Percentiles rank a stretch among this genome's conserved stretches.
These are phyloP conservation scores for Kluyveromyces lactis DNA, from an alignment of 805 yeast species.

Conservation along the genomic window DNA sequence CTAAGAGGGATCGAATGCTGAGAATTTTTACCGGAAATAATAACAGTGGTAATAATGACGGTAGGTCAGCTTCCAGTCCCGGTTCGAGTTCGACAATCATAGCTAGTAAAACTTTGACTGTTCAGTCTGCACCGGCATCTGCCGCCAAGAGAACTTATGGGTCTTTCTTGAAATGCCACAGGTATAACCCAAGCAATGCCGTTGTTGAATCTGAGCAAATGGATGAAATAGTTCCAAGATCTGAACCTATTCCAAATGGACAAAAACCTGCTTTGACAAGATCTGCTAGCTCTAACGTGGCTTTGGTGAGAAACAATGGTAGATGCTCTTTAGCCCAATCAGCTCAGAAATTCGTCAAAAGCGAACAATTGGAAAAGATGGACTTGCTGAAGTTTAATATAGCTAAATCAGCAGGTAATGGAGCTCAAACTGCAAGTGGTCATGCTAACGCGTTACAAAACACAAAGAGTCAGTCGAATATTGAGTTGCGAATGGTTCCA, in stretches of 20 bases:
- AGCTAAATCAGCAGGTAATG: neutral
- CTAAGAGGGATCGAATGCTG: slow-evolving; percentile 23
- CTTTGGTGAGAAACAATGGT: slow-evolving; percentile 8
- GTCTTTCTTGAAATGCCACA: slow-evolving; percentile 17
- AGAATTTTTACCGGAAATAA: slow-evolving; percentile 17
- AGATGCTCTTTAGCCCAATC: slow-evolving; percentile 6
- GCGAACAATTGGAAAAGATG: neutral
- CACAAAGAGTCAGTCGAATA: neutral
- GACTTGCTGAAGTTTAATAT: slow-evolving; percentile 1
- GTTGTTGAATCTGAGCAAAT: slow-evolving; percentile 3
- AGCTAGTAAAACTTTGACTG: neutral
- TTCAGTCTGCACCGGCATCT: slow-evolving; percentile 7
- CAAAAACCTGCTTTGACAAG: slow-evolving; percentile 6
- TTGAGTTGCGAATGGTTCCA: neutral
- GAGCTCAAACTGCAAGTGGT: no score
- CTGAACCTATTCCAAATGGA: slow-evolving; percentile 8
- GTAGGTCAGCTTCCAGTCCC: neutral
- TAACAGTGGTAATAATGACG: neutral
- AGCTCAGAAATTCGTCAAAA: slow-evolving; percentile 1
- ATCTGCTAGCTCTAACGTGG: slow-evolving; percentile 9
- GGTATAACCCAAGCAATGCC: slow-evolving; percentile 5
- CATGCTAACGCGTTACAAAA: neutral
- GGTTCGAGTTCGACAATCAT: no score
- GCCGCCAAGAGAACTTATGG: slow-evolving; percentile 17
- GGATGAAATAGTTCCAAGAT: slow-evolving; percentile 21